Evolutionary conservation across 2,329 filamentous ascomycete genomes (phyloP), one percentile per base, ranked within the genome.

Genomic region (Aspergillus fischeri): DNA sequence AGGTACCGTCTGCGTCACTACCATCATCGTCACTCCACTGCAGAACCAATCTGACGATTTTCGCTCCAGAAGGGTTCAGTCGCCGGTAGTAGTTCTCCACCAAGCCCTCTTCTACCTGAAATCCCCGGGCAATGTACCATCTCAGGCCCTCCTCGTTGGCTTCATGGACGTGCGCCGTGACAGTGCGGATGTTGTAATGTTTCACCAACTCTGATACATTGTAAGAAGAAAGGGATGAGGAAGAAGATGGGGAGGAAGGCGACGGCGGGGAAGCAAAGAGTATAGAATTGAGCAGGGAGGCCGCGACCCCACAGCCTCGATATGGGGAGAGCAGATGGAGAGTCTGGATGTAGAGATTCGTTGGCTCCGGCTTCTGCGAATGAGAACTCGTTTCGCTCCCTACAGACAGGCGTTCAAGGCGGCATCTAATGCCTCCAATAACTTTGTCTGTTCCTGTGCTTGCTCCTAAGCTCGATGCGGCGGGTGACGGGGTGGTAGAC

Each of bases 121-220:
- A 88, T 0, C 81, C 83, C 4, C 84, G 76, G 60, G 81, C 80
- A 48, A 70, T 67, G 72, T 88, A 88, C 85, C 85, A 88, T 50
- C 78, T 76, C 61, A 85, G 64, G 0, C 78, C 85, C 51, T 86
- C 83, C 20, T 79, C 75, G 55, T 87, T 87, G 24, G 79, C 80
- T 62, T 85, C 83, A 78, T 86, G 87, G 0, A 87, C 84, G 69
- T 88, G 85, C 10, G 85, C 85, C 2, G 81, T 84, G 21, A 87
- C 78, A 14, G 73, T 76, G 10, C 70, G 71, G 27, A 83, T 78
- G 27, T 78, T 77, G 60, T 85, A 81, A 55, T 80, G 73, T 32
- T 76, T 74, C 4, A 80, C 75, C 9, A 77, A 63, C 4, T 67
- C 61, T 10, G 75, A 76, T 3, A 75, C 65, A 1, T 55, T 62